Conservation (phyloP, 495 filamentous ascomycete genomes). For the Neurospora terricola region DNA sequence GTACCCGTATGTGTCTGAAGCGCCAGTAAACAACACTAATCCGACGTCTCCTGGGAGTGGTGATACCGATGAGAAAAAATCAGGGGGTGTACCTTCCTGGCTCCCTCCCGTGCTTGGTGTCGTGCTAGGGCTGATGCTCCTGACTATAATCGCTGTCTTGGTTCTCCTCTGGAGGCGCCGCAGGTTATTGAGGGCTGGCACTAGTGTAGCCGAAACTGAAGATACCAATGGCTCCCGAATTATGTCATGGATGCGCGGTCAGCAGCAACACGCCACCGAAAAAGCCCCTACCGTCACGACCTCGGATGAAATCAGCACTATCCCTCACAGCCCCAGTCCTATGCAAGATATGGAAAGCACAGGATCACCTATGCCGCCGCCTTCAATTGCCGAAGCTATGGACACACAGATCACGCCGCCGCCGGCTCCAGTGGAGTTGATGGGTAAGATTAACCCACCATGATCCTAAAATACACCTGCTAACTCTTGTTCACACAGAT, state of each 20-base stretch:
- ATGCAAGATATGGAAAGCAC: constrained; percentile 18
- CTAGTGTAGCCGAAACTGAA: constrained; percentile 35
- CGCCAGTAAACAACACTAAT: constrained; percentile 18
- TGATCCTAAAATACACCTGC: neutral
- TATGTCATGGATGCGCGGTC: constrained; percentile 34
- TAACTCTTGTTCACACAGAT: constrained; percentile 14
- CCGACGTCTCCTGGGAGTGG: neutral
- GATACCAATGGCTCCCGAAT: constrained; percentile 32
- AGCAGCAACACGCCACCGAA: constrained; percentile 14
- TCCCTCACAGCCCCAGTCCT: constrained; percentile 8
- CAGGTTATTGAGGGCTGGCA: constrained; percentile 22
- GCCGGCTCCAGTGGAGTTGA: constrained; percentile 28
- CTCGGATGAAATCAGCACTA: constrained; percentile 29
- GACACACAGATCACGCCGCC: constrained; percentile 17
- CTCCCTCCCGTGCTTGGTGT: constrained; percentile 58
- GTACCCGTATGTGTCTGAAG: constrained; percentile 46
- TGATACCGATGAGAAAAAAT: neutral
- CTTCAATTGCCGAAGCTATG: constrained; percentile 27
- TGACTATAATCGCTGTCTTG: constrained; percentile 41
- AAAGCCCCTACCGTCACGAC: constrained; percentile 40
- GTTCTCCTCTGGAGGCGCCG: constrained; percentile 48
- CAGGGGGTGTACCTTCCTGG: constrained; percentile 46
- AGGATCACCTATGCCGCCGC: constrained; percentile 5
- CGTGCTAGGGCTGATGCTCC: constrained; percentile 50
- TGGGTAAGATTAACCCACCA: constrained; percentile 22